These are phyloP conservation scores for Fusarium compactum DNA, from an alignment of 2,329 filamentous ascomycete species.

Conservation along the genomic window DNA sequence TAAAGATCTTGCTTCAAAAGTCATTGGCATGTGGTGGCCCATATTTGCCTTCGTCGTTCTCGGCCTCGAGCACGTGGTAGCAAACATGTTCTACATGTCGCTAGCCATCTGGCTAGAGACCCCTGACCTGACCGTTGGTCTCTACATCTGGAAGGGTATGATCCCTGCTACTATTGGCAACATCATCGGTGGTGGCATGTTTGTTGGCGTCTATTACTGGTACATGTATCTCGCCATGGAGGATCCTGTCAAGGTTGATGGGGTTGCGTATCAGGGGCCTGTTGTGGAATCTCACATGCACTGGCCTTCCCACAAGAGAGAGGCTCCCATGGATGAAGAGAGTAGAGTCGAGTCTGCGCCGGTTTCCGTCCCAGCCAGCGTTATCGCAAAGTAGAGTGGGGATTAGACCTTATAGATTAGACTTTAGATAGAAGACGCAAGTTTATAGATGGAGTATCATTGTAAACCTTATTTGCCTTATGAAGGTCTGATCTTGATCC, in stretches of 20 bases:
- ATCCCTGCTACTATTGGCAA: conserved; percentile 66
- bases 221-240: conserved; percentile 42
- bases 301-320: conserved; percentile 14
- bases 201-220: conserved; percentile 58
- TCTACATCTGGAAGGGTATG: conserved; percentile 70
- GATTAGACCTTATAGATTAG: neutral
- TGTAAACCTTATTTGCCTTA: neutral
- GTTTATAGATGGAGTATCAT: neutral
- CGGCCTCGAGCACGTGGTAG: conserved; percentile 67
- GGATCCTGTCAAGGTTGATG: conserved; percentile 25
- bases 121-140: conserved; percentile 57
- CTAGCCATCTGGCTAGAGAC: conserved; percentile 63
- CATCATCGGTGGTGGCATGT: conserved; percentile 64
- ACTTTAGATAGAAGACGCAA: neutral
- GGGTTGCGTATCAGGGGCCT: conserved; percentile 17
- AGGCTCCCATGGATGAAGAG: conserved; percentile 35
- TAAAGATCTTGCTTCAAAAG: conserved; percentile 64
- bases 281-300: conserved; percentile 15
- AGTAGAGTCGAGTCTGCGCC: conserved; percentile 23
- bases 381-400: neutral
- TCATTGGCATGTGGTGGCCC: conserved; percentile 68
- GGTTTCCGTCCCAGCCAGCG: conserved; percentile 13
- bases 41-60: conserved; percentile 66
- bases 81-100: conserved; percentile 68
- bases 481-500: neutral